Evolutionary conservation across 129 eudicot genomes (phyloP).

Genomic region (Pseudognaphalium luteoalbum): DNA sequence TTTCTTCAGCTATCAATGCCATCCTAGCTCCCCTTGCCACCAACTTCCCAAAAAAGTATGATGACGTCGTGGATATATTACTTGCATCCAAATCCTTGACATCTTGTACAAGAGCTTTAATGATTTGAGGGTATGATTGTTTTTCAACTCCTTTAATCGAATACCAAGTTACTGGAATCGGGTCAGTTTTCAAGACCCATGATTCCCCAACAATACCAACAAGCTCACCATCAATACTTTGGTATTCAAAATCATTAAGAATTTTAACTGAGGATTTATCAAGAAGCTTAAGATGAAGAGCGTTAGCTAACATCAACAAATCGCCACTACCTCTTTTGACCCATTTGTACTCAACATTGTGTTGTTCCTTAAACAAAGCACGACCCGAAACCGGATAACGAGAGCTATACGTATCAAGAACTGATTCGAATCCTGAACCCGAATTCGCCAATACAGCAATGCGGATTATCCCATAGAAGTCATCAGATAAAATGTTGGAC

Average conservation of each 20-base stretch:
- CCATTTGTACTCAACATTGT: slow-evolving; percentile 62
- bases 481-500: slow-evolving; percentile 44
- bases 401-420: slow-evolving; percentile 70
- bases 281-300: slow-evolving; percentile 36
- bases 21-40: slow-evolving; percentile 84
- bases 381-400: slow-evolving; percentile 74
- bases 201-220: slow-evolving; percentile 88
- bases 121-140: slow-evolving; percentile 46
- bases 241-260: slow-evolving; percentile 62
- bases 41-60: slow-evolving; percentile 79
- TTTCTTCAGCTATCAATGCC: slow-evolving; percentile 84
- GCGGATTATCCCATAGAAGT: slow-evolving; percentile 60
- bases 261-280: slow-evolving; percentile 35
- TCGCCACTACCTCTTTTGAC: slow-evolving; percentile 67
- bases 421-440: slow-evolving; percentile 29
- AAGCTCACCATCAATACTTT: slow-evolving; percentile 85
- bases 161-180: slow-evolving; percentile 79
- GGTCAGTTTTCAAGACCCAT: slow-evolving; percentile 72
- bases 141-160: slow-evolving; percentile 58
- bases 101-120: slow-evolving; percentile 56
- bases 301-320: slow-evolving; percentile 67
- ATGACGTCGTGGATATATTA: slow-evolving; percentile 55
- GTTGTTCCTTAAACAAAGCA: slow-evolving; percentile 50
- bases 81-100: slow-evolving; percentile 53
- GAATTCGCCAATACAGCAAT: slow-evolving; percentile 53